Base-by-base conservation (phyloP, 2,329 filamentous ascomycete genomes). In the Botrytis aclada region DNA sequence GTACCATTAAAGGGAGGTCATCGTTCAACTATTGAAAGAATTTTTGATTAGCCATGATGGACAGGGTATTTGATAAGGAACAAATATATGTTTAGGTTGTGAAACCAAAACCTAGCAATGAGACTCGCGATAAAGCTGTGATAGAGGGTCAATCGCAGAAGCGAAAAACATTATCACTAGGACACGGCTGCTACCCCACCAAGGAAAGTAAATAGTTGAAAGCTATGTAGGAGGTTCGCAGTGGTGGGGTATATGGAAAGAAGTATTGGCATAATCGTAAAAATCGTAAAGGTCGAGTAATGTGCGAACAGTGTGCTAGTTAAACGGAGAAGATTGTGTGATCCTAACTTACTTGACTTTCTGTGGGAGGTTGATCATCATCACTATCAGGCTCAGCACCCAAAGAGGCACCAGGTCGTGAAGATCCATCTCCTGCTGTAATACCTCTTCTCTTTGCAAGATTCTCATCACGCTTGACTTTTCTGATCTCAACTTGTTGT, bases 401-500 rank as follows among this genome's bases (percentile, higher is more conserved):
- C 76, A 97, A 87, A 77, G 92, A 91, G 78, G 93, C 93, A 81
- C 93, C 93, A 73, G 92, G 93, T 73, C 92, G 89, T 84, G 90
- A 70, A 82, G 82, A 82, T 75, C 85, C 89, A 83, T 93, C 93
- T 79, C 93, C 90, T 77, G 91, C 92, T 78, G 92, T 90, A 80
- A 98, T 97, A 82, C 96, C 96, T 88, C 96, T 92, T 85, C 96
- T 90, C 90, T 99, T 99, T 84, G 96, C 96, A 82, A 99, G 86
- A 86, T 98, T 98, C 87, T 99, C 96, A 86, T 99, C 96, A 82
- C 96, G 92, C 90, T 98, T 98, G 77, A 95, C 93, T 87, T 97
- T 97, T 83, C 96, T 92, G 82, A 99, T 99, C 87, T 99, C 96
- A 78, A 99, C 96, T 86, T 98, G 96, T 85, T 98, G 95, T 86